Conservation (phyloP, 176 grass and related monocot species). For the Musa acuminata region DNA sequence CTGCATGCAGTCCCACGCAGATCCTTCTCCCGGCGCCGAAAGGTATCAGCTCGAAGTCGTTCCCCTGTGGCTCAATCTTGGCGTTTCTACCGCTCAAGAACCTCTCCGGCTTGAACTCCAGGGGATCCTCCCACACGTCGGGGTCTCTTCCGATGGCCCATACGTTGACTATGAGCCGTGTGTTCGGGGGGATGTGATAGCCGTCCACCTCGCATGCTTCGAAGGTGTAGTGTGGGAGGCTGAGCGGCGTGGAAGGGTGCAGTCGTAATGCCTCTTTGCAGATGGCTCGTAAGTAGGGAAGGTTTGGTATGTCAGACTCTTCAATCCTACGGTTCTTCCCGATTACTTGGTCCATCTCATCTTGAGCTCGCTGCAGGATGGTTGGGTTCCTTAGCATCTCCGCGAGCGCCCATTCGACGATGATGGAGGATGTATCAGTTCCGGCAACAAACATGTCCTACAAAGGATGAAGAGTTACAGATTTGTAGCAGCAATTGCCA, state of each 20-base stretch:
- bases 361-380: conserved; percentile 15
- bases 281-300: conserved; percentile 27
- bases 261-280: conserved; percentile 32
- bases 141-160: conserved; percentile 34
- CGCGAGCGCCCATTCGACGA: conserved; percentile 22
- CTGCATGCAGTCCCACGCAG: not conserved
- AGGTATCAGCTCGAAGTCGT: conserved; percentile 14
- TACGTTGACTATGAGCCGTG: conserved; percentile 21
- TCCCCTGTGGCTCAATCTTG: not conserved
- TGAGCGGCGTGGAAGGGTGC: conserved; percentile 31
- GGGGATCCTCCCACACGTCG: conserved; percentile 18
- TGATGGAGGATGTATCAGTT: conserved; percentile 19
- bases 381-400: conserved; percentile 24
- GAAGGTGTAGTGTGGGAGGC: conserved; percentile 14
- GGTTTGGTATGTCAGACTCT: conserved; percentile 25
- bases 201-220: conserved; percentile 19
- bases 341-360: conserved; percentile 15
- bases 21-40: conserved; percentile 15
- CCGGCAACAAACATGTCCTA: conserved; percentile 29
- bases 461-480: not conserved
- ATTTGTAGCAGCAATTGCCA: too few species aligned
- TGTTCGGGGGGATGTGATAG: conserved; percentile 19
- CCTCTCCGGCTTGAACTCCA: conserved; percentile 1
- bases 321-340: conserved; percentile 12
- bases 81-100: too few species aligned